Evolutionary conservation across 2,329 filamentous ascomycete genomes (phyloP), one percentile per base, ranked within the genome.

Genomic region (Scytalidium lignicola): DNA sequence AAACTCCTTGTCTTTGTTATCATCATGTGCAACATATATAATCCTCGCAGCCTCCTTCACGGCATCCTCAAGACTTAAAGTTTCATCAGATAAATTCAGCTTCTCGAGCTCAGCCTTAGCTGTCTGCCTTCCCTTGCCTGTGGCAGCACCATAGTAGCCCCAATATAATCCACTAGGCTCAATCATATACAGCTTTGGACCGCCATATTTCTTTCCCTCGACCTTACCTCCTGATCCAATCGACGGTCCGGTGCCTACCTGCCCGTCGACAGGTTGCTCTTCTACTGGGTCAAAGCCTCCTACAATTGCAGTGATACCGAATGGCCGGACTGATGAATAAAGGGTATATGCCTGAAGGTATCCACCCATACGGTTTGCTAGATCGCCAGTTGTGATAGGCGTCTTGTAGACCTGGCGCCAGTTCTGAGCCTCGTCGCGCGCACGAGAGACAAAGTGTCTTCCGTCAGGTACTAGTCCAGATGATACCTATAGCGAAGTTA

Each of bases 1-100:
- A 65, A 97, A 99, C 58, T 97, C 93, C 78, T 99, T 99, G 74
- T 97, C 93, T 76, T 97, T 97, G 78, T 92, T 97, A 70, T 99
- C 93, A 70, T 97, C 93, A 67, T 99, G 93, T 44, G 92, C 91
- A 52, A 96, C 83, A 69, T 96, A 95, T 71, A 99, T 97, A 71
- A 99, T 99, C 54, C 90, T 79, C 49, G 93, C 93, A 28, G 93
- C 93, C 76, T 97, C 88, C 78, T 95, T 96, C 64, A 99, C 89
- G 45, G 86, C 93, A 65, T 97, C 85, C 65, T 86, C 76, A 51
- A 99, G 75, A 54, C 85, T 88, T 48, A 97, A 79, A 44, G 79
- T 85, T 48, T 83, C 86, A 10, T 84, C 85, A 47, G 83, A 77
- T 51, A 99, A 81, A 68, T 97, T 90, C 51, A 99, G 79, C 80